A percentile compares a stretch with the other conserved stretches of the same genome.
phyloP scores from a whole-genome alignment of 495 filamentous ascomycete species.

The Niebla homalea region DNA sequence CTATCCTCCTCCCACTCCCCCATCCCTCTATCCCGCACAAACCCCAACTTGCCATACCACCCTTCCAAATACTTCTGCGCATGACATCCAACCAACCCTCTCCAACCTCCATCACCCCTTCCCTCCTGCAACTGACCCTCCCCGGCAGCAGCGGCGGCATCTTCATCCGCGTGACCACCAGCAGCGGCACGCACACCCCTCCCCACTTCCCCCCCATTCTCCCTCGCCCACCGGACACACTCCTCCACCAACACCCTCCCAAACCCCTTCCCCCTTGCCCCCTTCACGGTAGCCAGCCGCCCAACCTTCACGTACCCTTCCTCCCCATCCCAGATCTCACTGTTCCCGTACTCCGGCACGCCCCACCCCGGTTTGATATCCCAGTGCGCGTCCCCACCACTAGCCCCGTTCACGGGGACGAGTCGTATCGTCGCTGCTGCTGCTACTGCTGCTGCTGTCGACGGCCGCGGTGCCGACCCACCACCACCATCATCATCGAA shows the following conservation, averaged over 20 bases:
- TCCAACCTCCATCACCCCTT: slow-evolving; percentile 36
- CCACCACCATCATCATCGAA: slow-evolving; percentile 52
- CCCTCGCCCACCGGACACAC: slow-evolving; percentile 46
- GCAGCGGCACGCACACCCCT: neutral
- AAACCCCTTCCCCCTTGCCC: slow-evolving; percentile 51
- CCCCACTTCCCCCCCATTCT: slow-evolving; percentile 28
- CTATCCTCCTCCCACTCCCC: slow-evolving; percentile 74
- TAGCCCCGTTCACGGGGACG: slow-evolving; percentile 4
- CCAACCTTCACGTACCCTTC: slow-evolving; percentile 72
- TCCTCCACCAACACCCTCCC: slow-evolving; percentile 47
- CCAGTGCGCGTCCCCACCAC: slow-evolving; percentile 29
- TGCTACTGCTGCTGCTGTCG: slow-evolving; percentile 28
- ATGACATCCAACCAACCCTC: slow-evolving; percentile 59
- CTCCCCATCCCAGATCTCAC: slow-evolving; percentile 55
- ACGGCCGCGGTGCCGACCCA: slow-evolving; percentile 65
- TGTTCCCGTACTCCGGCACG: slow-evolving; percentile 67
- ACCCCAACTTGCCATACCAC: slow-evolving; percentile 54
- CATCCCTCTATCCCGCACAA: slow-evolving; percentile 53
- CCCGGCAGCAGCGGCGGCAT: neutral
- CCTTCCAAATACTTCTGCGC: slow-evolving; percentile 49
- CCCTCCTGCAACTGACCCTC: slow-evolving; percentile 8
- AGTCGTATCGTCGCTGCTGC: slow-evolving; percentile 27
- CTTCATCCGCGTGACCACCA: too few relatives aligned
- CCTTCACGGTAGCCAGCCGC: slow-evolving; percentile 51
- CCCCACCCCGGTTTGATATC: slow-evolving; percentile 58